phyloP scores from a whole-genome alignment of 371 early-diverging fungal genomes.

The Saksenaea oblongispora region DNA sequence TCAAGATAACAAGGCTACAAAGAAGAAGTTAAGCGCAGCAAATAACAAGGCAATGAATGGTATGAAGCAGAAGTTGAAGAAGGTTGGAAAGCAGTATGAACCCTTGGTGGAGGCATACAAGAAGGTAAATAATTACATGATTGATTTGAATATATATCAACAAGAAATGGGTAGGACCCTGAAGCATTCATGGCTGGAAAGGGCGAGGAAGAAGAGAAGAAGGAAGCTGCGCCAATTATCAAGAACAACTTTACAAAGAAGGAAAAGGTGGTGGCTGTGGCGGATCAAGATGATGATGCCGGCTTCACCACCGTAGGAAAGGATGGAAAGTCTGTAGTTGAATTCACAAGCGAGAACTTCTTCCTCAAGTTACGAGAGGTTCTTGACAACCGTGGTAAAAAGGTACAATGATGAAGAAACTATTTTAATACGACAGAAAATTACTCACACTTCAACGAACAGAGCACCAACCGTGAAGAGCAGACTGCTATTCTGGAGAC shows the following conservation, averaged over 20 bases:
- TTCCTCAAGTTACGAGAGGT: slow-evolving; percentile 83
- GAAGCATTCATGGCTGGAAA: slow-evolving; percentile 50
- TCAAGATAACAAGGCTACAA: slow-evolving; percentile 65
- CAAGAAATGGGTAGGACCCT: slow-evolving; percentile 29
- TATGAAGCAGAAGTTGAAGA: slow-evolving; percentile 91
- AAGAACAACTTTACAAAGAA: slow-evolving; percentile 10
- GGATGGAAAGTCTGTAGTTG: slow-evolving; percentile 68
- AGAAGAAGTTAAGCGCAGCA: slow-evolving; percentile 83
- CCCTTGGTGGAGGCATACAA: slow-evolving; percentile 72
- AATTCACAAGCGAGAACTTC: slow-evolving; percentile 68
- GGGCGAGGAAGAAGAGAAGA: slow-evolving; percentile 48
- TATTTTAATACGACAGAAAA: too few relatives aligned
- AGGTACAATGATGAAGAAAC: slow-evolving; percentile 45
- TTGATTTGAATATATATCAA: neutral
- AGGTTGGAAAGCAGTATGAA: slow-evolving; percentile 81
- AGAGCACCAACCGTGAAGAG: slow-evolving; percentile 87
- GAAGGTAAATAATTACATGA: slow-evolving; percentile 41
- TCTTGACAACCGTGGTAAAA: slow-evolving; percentile 89
- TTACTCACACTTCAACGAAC: neutral
- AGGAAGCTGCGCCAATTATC: slow-evolving; percentile 13
- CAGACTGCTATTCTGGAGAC: slow-evolving; percentile 71
- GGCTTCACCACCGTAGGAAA: slow-evolving; percentile 89
- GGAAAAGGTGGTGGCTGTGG: slow-evolving; percentile 17
- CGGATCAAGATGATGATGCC: slow-evolving; percentile 51
- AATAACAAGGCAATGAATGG: slow-evolving; percentile 85